phyloP scores from a whole-genome alignment of 352 stramenopile genomes.

The Pythium sp. region DNA sequence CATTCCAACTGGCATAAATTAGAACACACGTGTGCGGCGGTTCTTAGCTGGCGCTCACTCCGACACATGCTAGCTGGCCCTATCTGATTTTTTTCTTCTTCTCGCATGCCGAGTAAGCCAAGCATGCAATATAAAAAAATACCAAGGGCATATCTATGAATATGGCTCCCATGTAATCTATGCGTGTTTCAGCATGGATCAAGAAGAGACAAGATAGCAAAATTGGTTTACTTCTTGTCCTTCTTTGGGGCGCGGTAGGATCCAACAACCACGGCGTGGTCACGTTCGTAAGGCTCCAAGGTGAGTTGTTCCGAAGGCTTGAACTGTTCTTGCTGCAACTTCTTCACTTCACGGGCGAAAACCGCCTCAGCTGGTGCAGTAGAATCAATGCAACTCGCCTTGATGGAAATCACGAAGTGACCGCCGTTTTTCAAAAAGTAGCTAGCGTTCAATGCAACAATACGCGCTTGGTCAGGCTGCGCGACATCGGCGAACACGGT shows the following conservation, averaged over 20 bases:
- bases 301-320: constrained; percentile 99
- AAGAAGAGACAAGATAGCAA: constrained; percentile 18
- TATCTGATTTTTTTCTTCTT: neutral
- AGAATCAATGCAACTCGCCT: constrained; percentile 99
- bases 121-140: constrained; percentile 13
- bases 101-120: neutral
- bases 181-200: neutral
- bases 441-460: constrained; percentile 98
- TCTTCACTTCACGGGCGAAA: constrained; percentile 96
- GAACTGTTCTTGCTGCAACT: constrained; percentile 98
- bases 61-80: neutral
- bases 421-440: constrained; percentile 99
- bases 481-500: constrained; percentile 99
- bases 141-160: constrained; percentile 21
- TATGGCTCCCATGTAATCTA: constrained; percentile 15
- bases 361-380: constrained; percentile 97
- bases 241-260: constrained; percentile 95
- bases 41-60: neutral
- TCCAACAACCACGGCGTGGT: constrained; percentile 98
- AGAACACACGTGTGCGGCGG: constrained; percentile 13
- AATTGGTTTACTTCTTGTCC: constrained; percentile 77
- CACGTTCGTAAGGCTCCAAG: constrained; percentile 99
- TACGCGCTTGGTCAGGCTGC: constrained; percentile 99
- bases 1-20: constrained; percentile 27
- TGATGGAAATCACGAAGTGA: constrained; percentile 99